Evolutionary conservation across 2,329 filamentous ascomycete genomes (phyloP), one percentile per base, ranked within the genome.

Genomic region (Penicillium palitans): DNA sequence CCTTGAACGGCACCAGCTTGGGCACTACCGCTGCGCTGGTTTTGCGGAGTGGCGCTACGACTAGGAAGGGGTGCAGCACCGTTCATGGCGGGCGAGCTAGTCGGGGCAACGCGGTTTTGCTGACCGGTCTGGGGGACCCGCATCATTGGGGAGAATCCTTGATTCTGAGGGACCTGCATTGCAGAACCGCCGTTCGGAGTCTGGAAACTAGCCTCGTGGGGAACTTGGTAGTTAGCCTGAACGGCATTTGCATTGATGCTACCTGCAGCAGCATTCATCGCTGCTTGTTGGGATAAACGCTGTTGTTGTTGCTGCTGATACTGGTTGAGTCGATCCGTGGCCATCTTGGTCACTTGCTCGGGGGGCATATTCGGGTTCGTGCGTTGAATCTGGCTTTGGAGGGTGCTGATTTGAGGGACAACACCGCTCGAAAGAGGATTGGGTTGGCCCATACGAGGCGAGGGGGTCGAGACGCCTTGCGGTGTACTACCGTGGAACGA

Each of bases 341-440:
- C 82, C 61, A 83, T 68, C 41, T 79, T 78, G 56, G 76, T 80
- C 10, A 86, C 75, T 68, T 86, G 81, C 27, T 86, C 83, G 4
- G 79, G 76, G 1, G 81, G 74, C 61, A 83, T 72, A 55, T 79
- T 77, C 1, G 83, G 83, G 61, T 84, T 78, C 62, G 72, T 79
- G 54, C 74, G 74, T 61, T 82, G 79, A 17, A 85, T 78, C 40
- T 82, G 79, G 60, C 79, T 81, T 58, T 80, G 77, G 55, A 84
- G 79, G 57, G 77, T 80, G 55, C 80, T 82, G 58, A 86, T 81
- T 9, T 80, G 80, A 15, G 83, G 83, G 45, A 84, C 78, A 63
- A 83, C 80, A 24, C 81, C 81, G 49, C 77, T 82, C 24, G 79
- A 82, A 44, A 84, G 75, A 54, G 79, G 74, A 62, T 81, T 81